Base-by-base conservation (phyloP, 2,329 filamentous ascomycete genomes). In the Pochonia chlamydosporia region DNA sequence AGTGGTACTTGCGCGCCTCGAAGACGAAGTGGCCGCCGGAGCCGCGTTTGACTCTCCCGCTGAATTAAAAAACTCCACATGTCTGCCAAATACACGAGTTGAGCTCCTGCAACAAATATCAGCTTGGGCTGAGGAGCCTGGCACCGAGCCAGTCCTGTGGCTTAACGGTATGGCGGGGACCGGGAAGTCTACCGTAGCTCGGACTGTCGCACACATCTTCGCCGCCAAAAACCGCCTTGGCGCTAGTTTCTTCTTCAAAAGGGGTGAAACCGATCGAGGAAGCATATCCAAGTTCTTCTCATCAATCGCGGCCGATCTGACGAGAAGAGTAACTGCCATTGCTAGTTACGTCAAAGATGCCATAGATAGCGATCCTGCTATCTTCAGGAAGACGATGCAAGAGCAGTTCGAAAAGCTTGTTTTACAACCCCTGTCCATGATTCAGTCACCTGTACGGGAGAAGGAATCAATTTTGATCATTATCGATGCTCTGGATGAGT, bases 181-280 rank as follows among this genome's bases (percentile, higher is more conserved):
- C 0, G 66, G 67, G 1, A 70, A 70, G 36, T 70, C 67, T 1
- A 70, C 65, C 5, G 63, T 70, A 7, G 59, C 63, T 4, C 63
- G 60, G 0, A 66, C 64, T 2, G 16, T 68, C 3, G 47, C 52
- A 3, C 36, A 31, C 6, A 21, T 5, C 51, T 61, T 16, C 21
- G 40, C 40, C 4, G 16, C 35, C 1, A 33, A 36, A 2, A 23
- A 25, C 5, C 16, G 26, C 3, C 59, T 70, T 14, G 63, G 58
- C 18, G 64, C 63, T 1, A 69, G 63, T 45, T 74, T 74, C 52
- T 73, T 73, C 58, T 75, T 75, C 56, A 71, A 70, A 44, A 64
- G 59, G 49, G 69, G 65, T 1, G 67, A 70, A 42, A 56, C 53
- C 3, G 66, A 72, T 50, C 61, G 66, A 23, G 62, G 64, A 2